Base-by-base conservation (phyloP, 768 basidiomycete genomes). In the Termitomyces sp. region DNA sequence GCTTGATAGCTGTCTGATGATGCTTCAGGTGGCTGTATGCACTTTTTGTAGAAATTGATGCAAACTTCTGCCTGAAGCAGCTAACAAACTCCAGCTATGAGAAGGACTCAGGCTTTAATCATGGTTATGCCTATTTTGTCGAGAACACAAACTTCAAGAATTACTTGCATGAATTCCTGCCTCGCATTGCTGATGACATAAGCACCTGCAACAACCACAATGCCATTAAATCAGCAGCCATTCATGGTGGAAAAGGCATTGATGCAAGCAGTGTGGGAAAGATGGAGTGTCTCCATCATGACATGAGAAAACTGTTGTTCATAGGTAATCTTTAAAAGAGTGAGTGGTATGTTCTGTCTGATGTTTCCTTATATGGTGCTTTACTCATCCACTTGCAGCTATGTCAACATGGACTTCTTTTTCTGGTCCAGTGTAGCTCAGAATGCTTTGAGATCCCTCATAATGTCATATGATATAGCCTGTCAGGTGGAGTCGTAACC, bases 101-200 rank as follows among this genome's bases (percentile, higher is more conserved):
- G 21, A 56, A 46, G 9, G 72, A 73, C 57, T 67, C 71, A 9
- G 63, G 65, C 6, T 60, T 73, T 75, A 71, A 48, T n/a, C n/a
- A n/a, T n/a, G n/a, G n/a, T n/a, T n/a, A n/a, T n/a, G n/a, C n/a
- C n/a, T n/a, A n/a, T n/a, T 65, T 70, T 49, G 65, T 72, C 0
- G 63, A 69, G 10, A 59, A 68, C 16, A 16, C 23, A 10, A 27
- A 34, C 5, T 75, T 68, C 56, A 62, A 60, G 37, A 48, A 53
- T 6, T 62, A 69, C 55, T 43, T 73, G 3, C 53, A 63, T 16
- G 50, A 62, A 53, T n/a, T 58, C 45, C 16, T 58, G 65, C 34
- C 56, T 50, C 0, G 65, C 69, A 45, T 55, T 57, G 35, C n/a
- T 1, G 32, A 45, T 66, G n/a, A n/a, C n/a, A n/a, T n/a, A n/a